phyloP scores from a whole-genome alignment of 2,329 filamentous ascomycete species.

The Talaromyces sp. region DNA sequence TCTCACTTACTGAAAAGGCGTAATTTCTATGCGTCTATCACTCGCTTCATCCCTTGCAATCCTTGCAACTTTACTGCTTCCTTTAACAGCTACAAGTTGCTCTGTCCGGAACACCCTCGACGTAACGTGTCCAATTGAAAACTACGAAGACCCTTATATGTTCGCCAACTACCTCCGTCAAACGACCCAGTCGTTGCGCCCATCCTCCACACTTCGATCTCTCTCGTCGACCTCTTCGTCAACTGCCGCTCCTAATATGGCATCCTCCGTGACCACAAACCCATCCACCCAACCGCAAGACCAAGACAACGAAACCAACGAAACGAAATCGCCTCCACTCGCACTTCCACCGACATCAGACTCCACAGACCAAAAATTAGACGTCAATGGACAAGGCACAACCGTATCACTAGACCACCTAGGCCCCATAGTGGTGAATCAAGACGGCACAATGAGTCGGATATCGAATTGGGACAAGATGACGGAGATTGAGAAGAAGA shows the following conservation, averaged over 20 bases:
- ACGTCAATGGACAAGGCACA: conserved; percentile 48
- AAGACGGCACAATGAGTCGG: conserved; percentile 67
- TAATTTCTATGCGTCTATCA: not conserved
- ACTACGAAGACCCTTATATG: conserved; percentile 7
- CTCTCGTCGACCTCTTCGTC: not conserved
- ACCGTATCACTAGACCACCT: conserved; percentile 64
- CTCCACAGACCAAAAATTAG: conserved; percentile 56
- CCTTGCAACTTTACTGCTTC: not conserved
- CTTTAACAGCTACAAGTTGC: conserved; percentile 1
- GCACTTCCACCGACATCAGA: conserved; percentile 15
- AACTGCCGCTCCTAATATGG: conserved; percentile 4
- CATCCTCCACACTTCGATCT: conserved; percentile 2
- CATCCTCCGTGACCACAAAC: not conserved
- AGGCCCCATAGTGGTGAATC: conserved; percentile 72
- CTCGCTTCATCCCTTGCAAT: not conserved
- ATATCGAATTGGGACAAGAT: conserved; percentile 73
- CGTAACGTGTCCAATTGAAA: conserved; percentile 1
- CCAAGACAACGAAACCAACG: not conserved
- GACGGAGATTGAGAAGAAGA: conserved; percentile 65
- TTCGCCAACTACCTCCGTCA: conserved; percentile 14
- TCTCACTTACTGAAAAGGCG: not conserved
- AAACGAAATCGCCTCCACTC: not conserved
- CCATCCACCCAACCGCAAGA: conserved; percentile 6
- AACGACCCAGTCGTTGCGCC: conserved; percentile 13
- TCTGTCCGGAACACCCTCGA: not conserved